These are phyloP conservation scores for Amborella trichopoda DNA, from an alignment of 164 flowering plant genomes.

Conservation along the genomic window DNA sequence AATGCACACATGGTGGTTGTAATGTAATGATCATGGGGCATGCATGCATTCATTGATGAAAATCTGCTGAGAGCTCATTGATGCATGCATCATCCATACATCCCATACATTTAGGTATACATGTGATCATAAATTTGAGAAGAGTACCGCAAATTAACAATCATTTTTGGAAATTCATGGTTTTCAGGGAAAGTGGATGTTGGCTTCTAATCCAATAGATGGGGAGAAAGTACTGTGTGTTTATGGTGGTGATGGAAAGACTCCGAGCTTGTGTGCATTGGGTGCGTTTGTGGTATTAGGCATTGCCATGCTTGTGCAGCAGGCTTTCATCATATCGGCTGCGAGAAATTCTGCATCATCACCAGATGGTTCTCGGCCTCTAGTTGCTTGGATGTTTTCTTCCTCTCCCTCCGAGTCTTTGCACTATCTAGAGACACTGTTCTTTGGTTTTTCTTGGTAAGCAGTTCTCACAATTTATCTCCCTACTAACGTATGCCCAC, in stretches of 20 bases:
- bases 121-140: too few species aligned
- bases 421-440: conserved; percentile 53
- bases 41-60: too few species aligned
- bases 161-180: too few species aligned
- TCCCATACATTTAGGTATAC: too few species aligned
- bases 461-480: background rate
- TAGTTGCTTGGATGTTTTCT: conserved; percentile 34
- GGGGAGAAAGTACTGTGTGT: conserved; percentile 28
- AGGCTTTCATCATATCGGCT: conserved; percentile 43
- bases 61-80: too few species aligned
- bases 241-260: conserved; percentile 60
- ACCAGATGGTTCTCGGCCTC: conserved; percentile 18
- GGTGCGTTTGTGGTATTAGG: conserved; percentile 61
- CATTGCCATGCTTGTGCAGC: conserved; percentile 48
- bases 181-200: too few species aligned
- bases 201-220: too few species aligned
- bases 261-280: conserved; percentile 42
- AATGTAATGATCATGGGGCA: too few species aligned
- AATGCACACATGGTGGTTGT: too few species aligned
- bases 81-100: too few species aligned
- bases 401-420: conserved; percentile 24
- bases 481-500: background rate
- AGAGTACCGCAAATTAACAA: too few species aligned
- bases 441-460: conserved; percentile 68
- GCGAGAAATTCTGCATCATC: too few species aligned